Conservation (phyloP, 768 basidiomycete genomes). For the Dentipellis fragilis region DNA sequence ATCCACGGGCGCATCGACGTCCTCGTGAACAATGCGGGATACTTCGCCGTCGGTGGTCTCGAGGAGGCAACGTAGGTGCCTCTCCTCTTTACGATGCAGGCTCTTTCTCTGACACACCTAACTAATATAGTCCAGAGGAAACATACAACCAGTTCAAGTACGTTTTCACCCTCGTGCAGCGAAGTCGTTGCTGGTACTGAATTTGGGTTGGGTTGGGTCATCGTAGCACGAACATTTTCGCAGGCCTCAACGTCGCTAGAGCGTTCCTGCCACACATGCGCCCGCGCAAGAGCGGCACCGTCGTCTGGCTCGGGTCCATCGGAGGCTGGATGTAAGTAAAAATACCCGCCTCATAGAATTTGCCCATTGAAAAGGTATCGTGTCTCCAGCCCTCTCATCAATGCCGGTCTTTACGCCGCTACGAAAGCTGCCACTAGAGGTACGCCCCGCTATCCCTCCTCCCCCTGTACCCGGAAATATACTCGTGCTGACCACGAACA, state of each 20-base stretch:
- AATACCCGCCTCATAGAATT: neutral
- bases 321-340: constrained; percentile 2
- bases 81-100: neutral
- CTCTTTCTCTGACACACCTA: neutral
- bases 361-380: no score
- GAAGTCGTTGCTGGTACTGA: neutral
- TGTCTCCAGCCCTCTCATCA: neutral
- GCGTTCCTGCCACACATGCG: constrained; percentile 17
- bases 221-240: constrained; percentile 13
- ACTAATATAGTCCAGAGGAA: constrained; percentile 12
- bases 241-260: constrained; percentile 12
- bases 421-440: neutral
- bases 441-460: neutral
- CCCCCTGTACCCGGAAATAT: neutral
- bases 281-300: constrained; percentile 10
- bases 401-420: neutral
- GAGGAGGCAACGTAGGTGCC: constrained; percentile 12
- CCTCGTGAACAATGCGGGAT: constrained; percentile 11
- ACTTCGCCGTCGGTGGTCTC: constrained; percentile 7
- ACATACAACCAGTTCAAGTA: constrained; percentile 13
- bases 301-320: constrained; percentile 11
- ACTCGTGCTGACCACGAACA: neutral
- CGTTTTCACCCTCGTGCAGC: neutral
- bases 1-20: constrained; percentile 14
- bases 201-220: neutral